Conservation (phyloP, 805 yeast species). For the Yamadazyma paraphyllophila region DNA sequence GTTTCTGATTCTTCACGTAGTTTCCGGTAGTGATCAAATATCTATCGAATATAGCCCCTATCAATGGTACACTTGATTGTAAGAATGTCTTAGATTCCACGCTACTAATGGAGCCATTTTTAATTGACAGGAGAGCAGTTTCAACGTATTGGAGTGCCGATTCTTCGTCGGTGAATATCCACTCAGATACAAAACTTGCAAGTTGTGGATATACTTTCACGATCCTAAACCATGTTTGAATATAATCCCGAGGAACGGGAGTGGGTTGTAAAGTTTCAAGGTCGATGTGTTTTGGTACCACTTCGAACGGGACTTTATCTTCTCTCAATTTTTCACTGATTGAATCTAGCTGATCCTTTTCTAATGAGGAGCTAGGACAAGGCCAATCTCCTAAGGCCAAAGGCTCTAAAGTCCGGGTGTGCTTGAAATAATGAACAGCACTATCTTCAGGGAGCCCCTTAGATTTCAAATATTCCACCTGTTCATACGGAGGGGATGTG, state of each 20-base stretch:
- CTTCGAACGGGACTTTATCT: background rate
- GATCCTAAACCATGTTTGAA: slow-evolving; percentile 9
- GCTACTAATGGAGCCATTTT: background rate
- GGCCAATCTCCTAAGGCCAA: slow-evolving; percentile 16
- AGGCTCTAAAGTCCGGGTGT: slow-evolving; percentile 13
- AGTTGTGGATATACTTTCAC: slow-evolving; percentile 7
- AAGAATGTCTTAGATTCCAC: background rate
- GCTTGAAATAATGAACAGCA: slow-evolving; percentile 29
- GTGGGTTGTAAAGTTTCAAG: background rate
- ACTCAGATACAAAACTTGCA: slow-evolving; percentile 5
- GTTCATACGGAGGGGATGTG: slow-evolving; percentile 39
- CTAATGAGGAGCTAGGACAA: slow-evolving; percentile 10
- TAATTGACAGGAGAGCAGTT: background rate
- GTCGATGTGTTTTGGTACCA: background rate
- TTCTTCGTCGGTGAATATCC: slow-evolving; percentile 1
- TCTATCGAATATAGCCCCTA: slow-evolving; percentile 5
- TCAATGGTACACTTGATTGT: slow-evolving; percentile 1
- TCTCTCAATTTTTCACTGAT: background rate
- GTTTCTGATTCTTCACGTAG: background rate
- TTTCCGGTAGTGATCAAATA: background rate
- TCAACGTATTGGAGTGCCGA: background rate
- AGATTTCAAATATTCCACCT: slow-evolving; percentile 24
- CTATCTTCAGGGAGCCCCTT: slow-evolving; percentile 23
- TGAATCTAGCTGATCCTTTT: slow-evolving; percentile 7
- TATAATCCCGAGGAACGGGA: background rate